Evolutionary conservation across 2,329 filamentous ascomycete genomes (phyloP).

Genomic region (Fusarium sp.): DNA sequence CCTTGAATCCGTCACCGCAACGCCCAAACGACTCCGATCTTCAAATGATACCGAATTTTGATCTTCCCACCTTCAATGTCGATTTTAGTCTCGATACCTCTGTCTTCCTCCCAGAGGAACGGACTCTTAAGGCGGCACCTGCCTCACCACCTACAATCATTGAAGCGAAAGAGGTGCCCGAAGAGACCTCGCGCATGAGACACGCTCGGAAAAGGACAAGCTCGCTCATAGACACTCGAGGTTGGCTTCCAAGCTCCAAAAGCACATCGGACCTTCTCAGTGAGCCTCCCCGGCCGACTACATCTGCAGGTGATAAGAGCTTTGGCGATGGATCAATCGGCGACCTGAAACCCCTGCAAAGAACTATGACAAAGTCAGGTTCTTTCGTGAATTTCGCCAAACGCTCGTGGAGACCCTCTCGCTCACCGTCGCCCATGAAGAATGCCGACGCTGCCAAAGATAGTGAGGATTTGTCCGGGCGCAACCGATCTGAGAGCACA

Average conservation of each 20-base stretch:
- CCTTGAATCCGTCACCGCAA: slow-evolving; percentile 40
- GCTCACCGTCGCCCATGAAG: slow-evolving; percentile 62
- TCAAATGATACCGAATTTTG: slow-evolving; percentile 54
- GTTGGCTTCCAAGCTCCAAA: slow-evolving; percentile 66
- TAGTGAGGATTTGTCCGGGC: slow-evolving; percentile 38
- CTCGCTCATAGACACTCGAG: slow-evolving; percentile 63
- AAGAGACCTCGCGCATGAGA: slow-evolving; percentile 36
- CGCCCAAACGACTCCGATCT: slow-evolving; percentile 36
- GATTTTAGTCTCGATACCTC: slow-evolving; percentile 63
- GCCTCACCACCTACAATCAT: slow-evolving; percentile 35
- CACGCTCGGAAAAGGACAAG: slow-evolving; percentile 56
- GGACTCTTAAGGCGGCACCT: slow-evolving; percentile 30
- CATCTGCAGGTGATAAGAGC: slow-evolving; percentile 45
- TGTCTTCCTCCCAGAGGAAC: slow-evolving; percentile 54
- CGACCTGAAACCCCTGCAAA: slow-evolving; percentile 52
- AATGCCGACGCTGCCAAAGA: slow-evolving; percentile 46
- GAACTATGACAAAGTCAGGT: slow-evolving; percentile 57
- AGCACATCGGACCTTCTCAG: slow-evolving; percentile 51
- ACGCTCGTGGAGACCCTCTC: slow-evolving; percentile 66
- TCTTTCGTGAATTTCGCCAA: slow-evolving; percentile 65
- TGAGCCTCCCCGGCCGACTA: slow-evolving; percentile 46
- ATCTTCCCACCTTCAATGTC: slow-evolving; percentile 67
- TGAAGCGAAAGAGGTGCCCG: slow-evolving; percentile 42
- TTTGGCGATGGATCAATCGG: slow-evolving; percentile 36
- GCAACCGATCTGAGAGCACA: slow-evolving; percentile 45